Base-by-base conservation (phyloP, 371 early-diverging fungal genomes). In the Mortierella sp. region DNA sequence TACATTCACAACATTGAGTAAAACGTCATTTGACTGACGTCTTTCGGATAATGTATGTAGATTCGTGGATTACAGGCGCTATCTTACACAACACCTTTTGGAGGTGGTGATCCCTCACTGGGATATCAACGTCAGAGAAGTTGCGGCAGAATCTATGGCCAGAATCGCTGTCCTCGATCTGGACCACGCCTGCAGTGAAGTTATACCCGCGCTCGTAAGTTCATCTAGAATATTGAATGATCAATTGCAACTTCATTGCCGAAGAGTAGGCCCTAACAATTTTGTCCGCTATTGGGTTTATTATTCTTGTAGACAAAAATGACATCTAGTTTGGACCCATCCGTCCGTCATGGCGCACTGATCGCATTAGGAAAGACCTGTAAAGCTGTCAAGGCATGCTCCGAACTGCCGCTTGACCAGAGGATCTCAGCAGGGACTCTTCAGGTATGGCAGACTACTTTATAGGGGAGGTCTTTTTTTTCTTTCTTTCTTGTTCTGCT, bases 81-180 rank as follows among this genome's bases (percentile, higher is more conserved):
- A 87, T 47, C 82, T 97, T 62, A 87, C 96, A n/a, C 82, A 88
- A n/a, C 94, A 96, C 68, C 82, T 96, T 16, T 77, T 91, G 4
- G 77, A 80, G 0, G 72, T 85, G 9, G 92, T 92, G 15, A 82
- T 92, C 7, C 74, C 84, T 32, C 97, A 98, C 74, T 98, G 98
- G 98, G 98, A 98, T 74, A 86, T 88, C 62, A 68, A 84, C 16
- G 92, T 97, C 69, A 91, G 98, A 3, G 86, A 89, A 1, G 84
- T 97, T 22, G 94, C 93, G 0, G 91, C 95, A 1, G 89, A 91
- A 53, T 84, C 96, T 0, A 77, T 97, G 68, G 85, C 88, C 21
- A 86, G 79, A 15, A 83, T 97, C 9, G 90, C 89, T 16, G 72
- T 88, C 1, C 81, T 92, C 5, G 91, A 90, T 16, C 84, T 92